A percentile compares a stretch with the other conserved stretches of the same genome.
phyloP scores from a whole-genome alignment of 495 filamentous ascomycete species.

The Xylaria nigripes region DNA sequence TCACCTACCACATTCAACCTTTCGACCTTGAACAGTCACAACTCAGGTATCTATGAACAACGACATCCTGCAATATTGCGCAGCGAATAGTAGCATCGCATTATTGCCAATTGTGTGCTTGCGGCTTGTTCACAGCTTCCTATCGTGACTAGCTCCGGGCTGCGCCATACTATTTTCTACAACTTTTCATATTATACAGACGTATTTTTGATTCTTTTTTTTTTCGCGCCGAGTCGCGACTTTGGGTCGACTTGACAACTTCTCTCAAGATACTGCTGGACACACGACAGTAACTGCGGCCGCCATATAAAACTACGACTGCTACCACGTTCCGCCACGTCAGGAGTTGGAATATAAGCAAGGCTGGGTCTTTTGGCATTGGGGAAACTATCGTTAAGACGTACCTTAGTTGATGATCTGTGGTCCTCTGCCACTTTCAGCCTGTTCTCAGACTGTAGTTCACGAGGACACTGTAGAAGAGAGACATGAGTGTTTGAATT shows the following conservation, averaged over 20 bases:
- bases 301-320: neutral
- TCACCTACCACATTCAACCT: neutral
- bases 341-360: slow-evolving; percentile 3
- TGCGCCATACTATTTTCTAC: no score
- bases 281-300: neutral
- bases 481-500: slow-evolving; percentile 27
- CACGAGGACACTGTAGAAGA: slow-evolving; percentile 25
- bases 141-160: neutral
- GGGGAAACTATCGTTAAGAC: slow-evolving; percentile 15
- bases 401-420: slow-evolving; percentile 16
- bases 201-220: no score
- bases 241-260: neutral
- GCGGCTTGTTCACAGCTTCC: neutral
- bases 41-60: neutral
- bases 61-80: neutral
- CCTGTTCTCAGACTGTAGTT: slow-evolving; percentile 8
- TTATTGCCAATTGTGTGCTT: neutral
- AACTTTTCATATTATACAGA: no score
- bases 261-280: neutral
- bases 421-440: slow-evolving; percentile 10
- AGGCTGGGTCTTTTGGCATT: slow-evolving; percentile 19
- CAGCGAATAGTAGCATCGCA: neutral
- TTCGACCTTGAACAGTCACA: neutral
- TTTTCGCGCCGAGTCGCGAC: neutral
- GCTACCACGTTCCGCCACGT: neutral